Evolutionary conservation across 2,329 filamentous ascomycete species (phyloP).

Genomic region (Colletotrichum tamarilloi): DNA sequence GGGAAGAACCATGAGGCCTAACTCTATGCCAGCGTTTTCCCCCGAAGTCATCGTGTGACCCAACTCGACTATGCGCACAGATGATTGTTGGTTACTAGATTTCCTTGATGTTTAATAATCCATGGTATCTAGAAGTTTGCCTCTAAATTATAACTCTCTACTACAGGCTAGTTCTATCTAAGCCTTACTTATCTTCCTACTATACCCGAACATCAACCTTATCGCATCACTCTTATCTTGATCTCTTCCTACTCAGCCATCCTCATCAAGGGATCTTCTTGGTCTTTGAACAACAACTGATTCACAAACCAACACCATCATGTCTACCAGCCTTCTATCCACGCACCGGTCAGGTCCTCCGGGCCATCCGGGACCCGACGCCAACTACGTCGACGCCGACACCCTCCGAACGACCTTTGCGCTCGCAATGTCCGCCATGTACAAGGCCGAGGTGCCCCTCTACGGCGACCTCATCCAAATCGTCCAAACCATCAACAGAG

Average conservation of each 20-base stretch:
- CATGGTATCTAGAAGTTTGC: not conserved
- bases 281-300: not conserved
- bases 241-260: not conserved
- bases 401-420: slow-evolving; percentile 43
- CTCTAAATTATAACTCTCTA: not conserved
- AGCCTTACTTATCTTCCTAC: not conserved
- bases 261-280: not conserved
- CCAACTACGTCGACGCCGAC: slow-evolving; percentile 29
- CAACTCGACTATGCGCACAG: not conserved
- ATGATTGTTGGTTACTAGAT: not conserved
- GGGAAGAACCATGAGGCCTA: not conserved
- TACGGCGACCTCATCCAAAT: slow-evolving; percentile 47
- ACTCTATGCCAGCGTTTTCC: not conserved
- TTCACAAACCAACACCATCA: not conserved
- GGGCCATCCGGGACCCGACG: not conserved
- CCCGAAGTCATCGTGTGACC: not conserved
- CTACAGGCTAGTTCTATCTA: not conserved
- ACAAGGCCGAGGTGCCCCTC: slow-evolving; percentile 47
- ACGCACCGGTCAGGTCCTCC: not conserved
- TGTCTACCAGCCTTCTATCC: slow-evolving; percentile 10
- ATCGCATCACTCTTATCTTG: not conserved
- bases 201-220: not conserved
- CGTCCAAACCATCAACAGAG: slow-evolving; percentile 42
- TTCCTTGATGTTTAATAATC: not conserved
- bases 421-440: slow-evolving; percentile 48